phyloP scores from a whole-genome alignment of 1,139 yeast species.

The Suhomyces kunorum region DNA sequence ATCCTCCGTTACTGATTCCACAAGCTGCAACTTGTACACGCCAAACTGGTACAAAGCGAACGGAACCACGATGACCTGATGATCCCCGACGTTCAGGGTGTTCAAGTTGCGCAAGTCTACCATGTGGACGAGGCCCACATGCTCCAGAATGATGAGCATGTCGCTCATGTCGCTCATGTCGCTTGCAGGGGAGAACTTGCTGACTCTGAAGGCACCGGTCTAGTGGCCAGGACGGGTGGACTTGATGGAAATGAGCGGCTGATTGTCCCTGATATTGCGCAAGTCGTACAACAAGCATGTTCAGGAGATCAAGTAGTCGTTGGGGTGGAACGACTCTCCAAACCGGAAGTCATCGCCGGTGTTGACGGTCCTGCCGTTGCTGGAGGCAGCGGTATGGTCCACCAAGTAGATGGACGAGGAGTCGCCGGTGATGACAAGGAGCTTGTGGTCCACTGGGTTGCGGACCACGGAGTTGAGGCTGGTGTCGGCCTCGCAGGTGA shows the following conservation, averaged over 20 bases:
- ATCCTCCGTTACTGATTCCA: not conserved
- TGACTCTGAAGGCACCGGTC: slow-evolving; percentile 61
- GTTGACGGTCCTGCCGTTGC: slow-evolving; percentile 33
- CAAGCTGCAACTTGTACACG: slow-evolving; percentile 21
- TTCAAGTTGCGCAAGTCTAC: slow-evolving; percentile 71
- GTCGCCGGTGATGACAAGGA: slow-evolving; percentile 47
- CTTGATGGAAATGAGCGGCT: slow-evolving; percentile 54
- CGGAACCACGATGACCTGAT: slow-evolving; percentile 68
- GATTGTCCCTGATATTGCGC: slow-evolving; percentile 47
- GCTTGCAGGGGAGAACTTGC: slow-evolving; percentile 60
- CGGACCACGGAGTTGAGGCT: slow-evolving; percentile 43
- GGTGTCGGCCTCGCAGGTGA: slow-evolving; percentile 41
- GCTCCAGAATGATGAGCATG: slow-evolving; percentile 74
- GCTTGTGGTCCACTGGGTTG: slow-evolving; percentile 31
- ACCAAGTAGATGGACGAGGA: slow-evolving; percentile 39
- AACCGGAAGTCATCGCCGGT: slow-evolving; percentile 79
- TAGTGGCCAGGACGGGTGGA: slow-evolving; percentile 64
- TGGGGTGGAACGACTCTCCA: slow-evolving; percentile 72
- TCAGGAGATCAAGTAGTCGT: slow-evolving; percentile 74
- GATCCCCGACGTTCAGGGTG: slow-evolving; percentile 38
- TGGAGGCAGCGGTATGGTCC: slow-evolving; percentile 31
- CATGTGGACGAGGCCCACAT: slow-evolving; percentile 81
- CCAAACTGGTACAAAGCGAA: slow-evolving; percentile 47
- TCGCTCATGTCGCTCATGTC: slow-evolving; percentile 81
- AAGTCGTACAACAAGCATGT: slow-evolving; percentile 73